Conservation (phyloP, 805 yeast species). For the Lachancea fermentati region DNA sequence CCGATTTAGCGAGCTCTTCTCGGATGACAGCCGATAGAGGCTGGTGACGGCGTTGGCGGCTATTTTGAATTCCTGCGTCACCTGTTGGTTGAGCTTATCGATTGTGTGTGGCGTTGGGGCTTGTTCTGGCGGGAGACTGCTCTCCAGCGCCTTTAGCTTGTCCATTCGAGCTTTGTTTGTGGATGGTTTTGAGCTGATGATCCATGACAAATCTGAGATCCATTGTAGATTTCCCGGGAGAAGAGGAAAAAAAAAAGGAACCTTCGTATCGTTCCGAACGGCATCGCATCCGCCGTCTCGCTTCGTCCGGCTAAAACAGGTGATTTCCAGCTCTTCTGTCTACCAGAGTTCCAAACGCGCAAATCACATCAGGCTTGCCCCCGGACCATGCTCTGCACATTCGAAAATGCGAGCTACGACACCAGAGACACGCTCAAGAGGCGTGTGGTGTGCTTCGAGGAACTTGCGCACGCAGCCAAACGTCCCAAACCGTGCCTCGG, state of each 20-base stretch:
- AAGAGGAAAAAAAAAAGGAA: background rate
- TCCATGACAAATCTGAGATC: too few species aligned
- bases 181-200: too few species aligned
- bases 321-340: background rate
- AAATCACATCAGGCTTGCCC: background rate
- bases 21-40: slow-evolving; percentile 55
- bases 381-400: background rate
- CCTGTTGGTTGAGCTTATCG: slow-evolving; percentile 40
- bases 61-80: slow-evolving; percentile 57
- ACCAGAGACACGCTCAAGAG: slow-evolving; percentile 3
- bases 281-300: background rate
- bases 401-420: background rate
- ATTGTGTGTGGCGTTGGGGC: slow-evolving; percentile 27
- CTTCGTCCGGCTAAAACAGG: background rate
- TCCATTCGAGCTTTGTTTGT: slow-evolving; percentile 17
- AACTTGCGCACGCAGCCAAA: background rate
- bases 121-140: slow-evolving; percentile 29
- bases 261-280: background rate
- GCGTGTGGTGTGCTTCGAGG: slow-evolving; percentile 1
- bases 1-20: slow-evolving; percentile 42
- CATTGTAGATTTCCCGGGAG: too few species aligned
- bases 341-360: background rate
- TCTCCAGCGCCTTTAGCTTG: slow-evolving; percentile 18
- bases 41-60: slow-evolving; percentile 73
- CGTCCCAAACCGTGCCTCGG: background rate